Evolutionary conservation across 2,329 filamentous ascomycete species (phyloP).

Genomic region (Cordyceps farinosa): DNA sequence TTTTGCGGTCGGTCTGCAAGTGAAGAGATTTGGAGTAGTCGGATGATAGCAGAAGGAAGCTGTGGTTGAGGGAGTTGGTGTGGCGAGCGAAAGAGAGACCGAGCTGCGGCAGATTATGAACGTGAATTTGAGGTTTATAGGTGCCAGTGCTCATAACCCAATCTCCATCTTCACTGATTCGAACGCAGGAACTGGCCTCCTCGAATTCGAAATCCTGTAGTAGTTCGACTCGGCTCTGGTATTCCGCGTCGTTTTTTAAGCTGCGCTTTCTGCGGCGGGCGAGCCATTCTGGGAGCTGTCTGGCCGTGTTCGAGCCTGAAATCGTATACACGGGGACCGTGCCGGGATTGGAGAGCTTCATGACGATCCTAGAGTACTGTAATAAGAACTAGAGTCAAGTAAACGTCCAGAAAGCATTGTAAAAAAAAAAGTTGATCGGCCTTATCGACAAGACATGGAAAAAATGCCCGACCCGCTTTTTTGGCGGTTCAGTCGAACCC

Average conservation of each 20-base stretch:
- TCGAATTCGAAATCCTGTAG: constrained; percentile 98
- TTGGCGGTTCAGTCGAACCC: not conserved
- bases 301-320: constrained; percentile 81
- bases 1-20: constrained; percentile 82
- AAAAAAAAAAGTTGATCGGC: constrained; percentile 21
- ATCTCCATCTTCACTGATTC: constrained; percentile 89
- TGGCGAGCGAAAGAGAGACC: constrained; percentile 92
- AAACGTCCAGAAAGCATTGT: not conserved
- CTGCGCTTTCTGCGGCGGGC: constrained; percentile 84
- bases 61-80: constrained; percentile 86
- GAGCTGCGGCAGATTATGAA: constrained; percentile 90
- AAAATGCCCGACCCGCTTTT: constrained; percentile 16
- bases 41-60: constrained; percentile 79
- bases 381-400: not conserved
- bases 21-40: constrained; percentile 96
- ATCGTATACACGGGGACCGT: constrained; percentile 91
- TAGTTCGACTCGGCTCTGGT: constrained; percentile 88
- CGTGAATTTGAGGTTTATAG: constrained; percentile 70
- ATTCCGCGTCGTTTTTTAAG: constrained; percentile 88
- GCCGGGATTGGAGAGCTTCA: constrained; percentile 81
- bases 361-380: constrained; percentile 32
- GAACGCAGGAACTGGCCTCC: constrained; percentile 86
- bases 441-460: constrained; percentile 19
- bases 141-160: constrained; percentile 95
- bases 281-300: constrained; percentile 93